A percentile compares a stretch with the other conserved stretches of the same genome.
phyloP scores from a whole-genome alignment of 1,284 basidiomycete genomes.

The Puccinia novopanici region DNA sequence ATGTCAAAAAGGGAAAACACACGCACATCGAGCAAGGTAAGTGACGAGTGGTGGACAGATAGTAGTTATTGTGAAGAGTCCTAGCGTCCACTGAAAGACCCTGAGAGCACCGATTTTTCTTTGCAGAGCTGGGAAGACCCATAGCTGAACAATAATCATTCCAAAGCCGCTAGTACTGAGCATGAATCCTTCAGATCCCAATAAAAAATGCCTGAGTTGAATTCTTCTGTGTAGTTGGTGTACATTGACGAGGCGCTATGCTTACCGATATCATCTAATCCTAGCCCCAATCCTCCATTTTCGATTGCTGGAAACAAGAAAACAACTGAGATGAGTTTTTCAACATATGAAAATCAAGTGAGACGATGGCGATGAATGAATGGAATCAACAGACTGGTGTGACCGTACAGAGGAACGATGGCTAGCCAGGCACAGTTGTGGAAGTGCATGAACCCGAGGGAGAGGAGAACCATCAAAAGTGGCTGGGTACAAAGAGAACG shows the following conservation, averaged over 20 bases:
- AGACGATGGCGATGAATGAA: not conserved
- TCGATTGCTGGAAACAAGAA: conserved; percentile 16
- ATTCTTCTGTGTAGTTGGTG: not conserved
- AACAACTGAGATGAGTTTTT: not conserved
- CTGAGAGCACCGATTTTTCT: conserved; percentile 25
- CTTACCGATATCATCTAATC: conserved; percentile 36
- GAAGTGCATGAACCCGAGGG: conserved; percentile 27
- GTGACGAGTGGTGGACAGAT: conserved; percentile 29
- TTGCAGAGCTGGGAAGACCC: conserved; percentile 34
- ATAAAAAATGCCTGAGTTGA: not conserved
- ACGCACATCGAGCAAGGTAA: conserved; percentile 37
- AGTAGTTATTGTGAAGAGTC: conserved; percentile 19
- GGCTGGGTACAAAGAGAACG: conserved; percentile 41
- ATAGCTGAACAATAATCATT: conserved; percentile 41
- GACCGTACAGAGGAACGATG: conserved; percentile 25
- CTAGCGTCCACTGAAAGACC: conserved; percentile 26
- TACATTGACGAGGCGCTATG: not conserved
- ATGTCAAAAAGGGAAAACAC: not conserved
- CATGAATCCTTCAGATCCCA: conserved; percentile 24
- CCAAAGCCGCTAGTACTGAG: conserved; percentile 42
- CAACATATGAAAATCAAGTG: not conserved
- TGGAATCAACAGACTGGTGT: conserved; percentile 29
- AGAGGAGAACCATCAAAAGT: conserved; percentile 33
- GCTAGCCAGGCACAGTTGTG: conserved; percentile 41
- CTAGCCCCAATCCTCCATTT: conserved; percentile 36